Evolutionary conservation across 2,329 filamentous ascomycete genomes (phyloP).

Genomic region (Colletotrichum plurivorum): DNA sequence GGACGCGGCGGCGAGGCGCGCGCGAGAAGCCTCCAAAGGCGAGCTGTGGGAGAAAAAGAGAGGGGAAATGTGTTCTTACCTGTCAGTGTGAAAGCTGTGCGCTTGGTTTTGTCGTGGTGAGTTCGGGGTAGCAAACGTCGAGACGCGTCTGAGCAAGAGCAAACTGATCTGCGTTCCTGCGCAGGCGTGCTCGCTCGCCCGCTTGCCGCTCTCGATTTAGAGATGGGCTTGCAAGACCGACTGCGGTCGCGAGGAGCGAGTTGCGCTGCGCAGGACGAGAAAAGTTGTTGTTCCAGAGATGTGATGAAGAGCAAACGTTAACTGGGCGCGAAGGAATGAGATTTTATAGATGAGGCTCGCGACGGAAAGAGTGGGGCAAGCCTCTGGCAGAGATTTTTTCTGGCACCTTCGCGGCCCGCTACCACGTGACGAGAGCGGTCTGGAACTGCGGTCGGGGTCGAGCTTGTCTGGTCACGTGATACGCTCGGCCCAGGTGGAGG

Average conservation of each 20-base stretch:
- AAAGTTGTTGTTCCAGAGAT: not conserved
- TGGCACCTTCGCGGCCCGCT: constrained; percentile 4
- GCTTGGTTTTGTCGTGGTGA: not conserved
- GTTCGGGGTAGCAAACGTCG: not conserved
- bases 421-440: constrained; percentile 1
- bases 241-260: not conserved
- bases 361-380: constrained; percentile 32
- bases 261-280: not conserved
- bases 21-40: not conserved
- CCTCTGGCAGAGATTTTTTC: constrained; percentile 35
- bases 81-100: not conserved
- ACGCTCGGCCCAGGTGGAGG: no score
- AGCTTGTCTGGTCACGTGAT: not conserved
- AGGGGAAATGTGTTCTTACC: constrained; percentile 23
- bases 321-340: constrained; percentile 23
- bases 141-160: not conserved
- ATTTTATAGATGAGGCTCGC: constrained; percentile 36
- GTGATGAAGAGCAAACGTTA: not conserved
- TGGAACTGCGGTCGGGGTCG: not conserved
- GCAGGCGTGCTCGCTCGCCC: not conserved
- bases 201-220: not conserved
- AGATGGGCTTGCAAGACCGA: not conserved
- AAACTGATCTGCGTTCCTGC: not conserved
- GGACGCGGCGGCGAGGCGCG: not conserved
- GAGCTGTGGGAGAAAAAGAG: not conserved